Percentiles rank a stretch among this genome's conserved stretches.
Evolutionary conservation across 176 grass and related monocot species (phyloP).

Genomic region (Musa troglodytarum): DNA sequence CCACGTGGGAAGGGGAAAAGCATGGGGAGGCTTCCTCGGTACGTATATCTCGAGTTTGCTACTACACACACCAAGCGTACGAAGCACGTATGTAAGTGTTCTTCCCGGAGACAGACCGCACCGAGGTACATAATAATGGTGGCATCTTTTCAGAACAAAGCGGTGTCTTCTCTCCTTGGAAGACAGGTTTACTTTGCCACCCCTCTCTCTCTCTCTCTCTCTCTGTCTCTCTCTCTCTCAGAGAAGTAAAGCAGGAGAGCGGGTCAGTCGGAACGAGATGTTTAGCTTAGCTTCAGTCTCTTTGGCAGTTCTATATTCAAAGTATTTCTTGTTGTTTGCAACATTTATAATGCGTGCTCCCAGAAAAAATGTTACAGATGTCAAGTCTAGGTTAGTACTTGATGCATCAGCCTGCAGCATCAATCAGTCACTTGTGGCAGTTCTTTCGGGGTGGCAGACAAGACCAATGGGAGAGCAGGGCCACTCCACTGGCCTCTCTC

Average conservation of each 20-base stretch:
- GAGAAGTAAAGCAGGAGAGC: neutral
- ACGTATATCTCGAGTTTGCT: too few species aligned
- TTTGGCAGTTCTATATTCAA: neutral
- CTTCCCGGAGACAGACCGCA: neutral
- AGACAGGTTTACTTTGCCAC: neutral
- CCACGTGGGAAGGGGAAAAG: too few species aligned
- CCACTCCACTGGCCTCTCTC: neutral
- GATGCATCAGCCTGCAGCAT: neutral
- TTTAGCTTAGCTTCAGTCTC: neutral
- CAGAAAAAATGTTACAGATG: neutral
- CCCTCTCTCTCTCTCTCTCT: neutral
- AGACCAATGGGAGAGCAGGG: neutral
- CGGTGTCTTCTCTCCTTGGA: constrained; percentile 15
- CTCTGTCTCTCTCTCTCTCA: neutral
- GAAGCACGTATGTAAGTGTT: too few species aligned
- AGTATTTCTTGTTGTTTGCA: neutral
- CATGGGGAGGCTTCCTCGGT: too few species aligned
- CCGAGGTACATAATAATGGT: neutral
- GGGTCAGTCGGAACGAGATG: neutral
- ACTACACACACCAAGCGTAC: too few species aligned
- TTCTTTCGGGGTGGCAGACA: neutral
- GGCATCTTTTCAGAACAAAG: constrained; percentile 12
- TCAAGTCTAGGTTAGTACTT: neutral
- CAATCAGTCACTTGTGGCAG: constrained; percentile 14
- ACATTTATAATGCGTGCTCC: neutral